Conservation (phyloP, 106 monocot genomes). For the Posidonia australis region DNA sequence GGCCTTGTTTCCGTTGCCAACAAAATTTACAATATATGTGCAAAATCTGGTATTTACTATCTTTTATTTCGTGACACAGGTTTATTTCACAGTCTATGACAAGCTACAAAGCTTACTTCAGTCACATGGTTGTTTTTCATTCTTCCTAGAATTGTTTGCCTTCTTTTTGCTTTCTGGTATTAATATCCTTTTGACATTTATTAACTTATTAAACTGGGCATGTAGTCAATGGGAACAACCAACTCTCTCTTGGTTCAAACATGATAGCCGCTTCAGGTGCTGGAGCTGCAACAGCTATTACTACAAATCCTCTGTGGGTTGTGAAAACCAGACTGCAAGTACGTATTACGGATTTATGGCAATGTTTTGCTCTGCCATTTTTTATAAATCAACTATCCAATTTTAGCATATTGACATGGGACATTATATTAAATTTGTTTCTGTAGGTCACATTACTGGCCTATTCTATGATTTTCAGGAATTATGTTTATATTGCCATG, state of each 20-base stretch:
- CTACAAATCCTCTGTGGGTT: conserved; percentile 88
- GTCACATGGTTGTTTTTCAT: conserved; percentile 36
- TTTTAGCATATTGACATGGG: too few species aligned
- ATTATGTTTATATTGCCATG: too few species aligned
- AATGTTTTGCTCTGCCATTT: too few species aligned
- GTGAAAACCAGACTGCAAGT: conserved; percentile 95
- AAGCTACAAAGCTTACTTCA: conserved; percentile 49
- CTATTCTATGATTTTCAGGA: too few species aligned
- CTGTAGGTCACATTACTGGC: too few species aligned
- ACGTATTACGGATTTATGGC: conserved; percentile 22
- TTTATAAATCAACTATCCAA: not conserved
- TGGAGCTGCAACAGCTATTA: conserved; percentile 67
- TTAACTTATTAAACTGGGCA: too few species aligned
- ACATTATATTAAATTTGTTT: too few species aligned
- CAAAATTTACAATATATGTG: too few species aligned
- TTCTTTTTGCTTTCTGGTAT: not conserved
- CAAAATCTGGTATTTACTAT: too few species aligned
- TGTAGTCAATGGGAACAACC: conserved; percentile 35
- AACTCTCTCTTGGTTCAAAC: conserved; percentile 55
- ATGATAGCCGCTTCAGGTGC: conserved; percentile 73
- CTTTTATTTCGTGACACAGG: too few species aligned
- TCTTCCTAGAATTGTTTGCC: not conserved
- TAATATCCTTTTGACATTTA: conserved; percentile 7
- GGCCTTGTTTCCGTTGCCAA: too few species aligned
- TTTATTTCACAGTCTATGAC: conserved; percentile 74